Percentiles rank a stretch among this genome's conserved stretches.
These are phyloP conservation scores for Syncephalis plumigaleata DNA, from an alignment of 371 early-diverging fungal species.

Conservation along the genomic window DNA sequence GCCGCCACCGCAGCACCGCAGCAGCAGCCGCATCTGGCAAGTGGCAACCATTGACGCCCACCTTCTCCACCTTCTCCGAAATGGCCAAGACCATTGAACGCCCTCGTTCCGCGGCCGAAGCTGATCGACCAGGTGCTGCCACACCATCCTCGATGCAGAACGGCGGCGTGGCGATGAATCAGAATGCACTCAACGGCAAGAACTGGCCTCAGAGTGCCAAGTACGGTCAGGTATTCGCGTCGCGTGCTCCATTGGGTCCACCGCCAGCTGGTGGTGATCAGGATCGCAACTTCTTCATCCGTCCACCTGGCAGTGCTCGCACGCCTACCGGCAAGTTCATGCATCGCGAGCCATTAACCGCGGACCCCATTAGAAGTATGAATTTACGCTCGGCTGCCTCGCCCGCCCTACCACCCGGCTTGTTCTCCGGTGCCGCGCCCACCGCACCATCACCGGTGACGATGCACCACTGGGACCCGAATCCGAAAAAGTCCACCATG, in stretches of 20 bases:
- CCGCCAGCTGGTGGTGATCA: not conserved
- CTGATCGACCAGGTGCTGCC: constrained; percentile 15
- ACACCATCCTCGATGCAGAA: constrained; percentile 11
- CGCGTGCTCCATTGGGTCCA: not conserved
- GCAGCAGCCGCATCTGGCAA: not conserved
- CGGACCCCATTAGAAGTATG: no score
- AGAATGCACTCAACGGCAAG: not conserved
- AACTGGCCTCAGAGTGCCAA: constrained; percentile 1
- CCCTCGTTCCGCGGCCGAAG: constrained; percentile 27
- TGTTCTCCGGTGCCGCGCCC: no score
- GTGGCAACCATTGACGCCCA: not conserved
- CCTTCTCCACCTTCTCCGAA: constrained; percentile 13
- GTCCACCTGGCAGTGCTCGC: no score
- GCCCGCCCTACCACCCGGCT: no score
- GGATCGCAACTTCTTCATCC: no score
- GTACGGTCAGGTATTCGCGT: constrained; percentile 4
- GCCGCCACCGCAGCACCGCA: not conserved
- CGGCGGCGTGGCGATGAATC: no score
- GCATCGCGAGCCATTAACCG: no score
- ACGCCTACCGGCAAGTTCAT: no score
- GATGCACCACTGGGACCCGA: no score
- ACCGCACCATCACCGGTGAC: no score
- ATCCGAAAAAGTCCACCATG: no score
- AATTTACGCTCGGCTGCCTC: no score
- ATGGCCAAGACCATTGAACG: constrained; percentile 22